A percentile compares a stretch with the other conserved stretches of the same genome.
Evolutionary conservation across 106 monocot species (phyloP).

Genomic region (Alisma plantagoaquatica): DNA sequence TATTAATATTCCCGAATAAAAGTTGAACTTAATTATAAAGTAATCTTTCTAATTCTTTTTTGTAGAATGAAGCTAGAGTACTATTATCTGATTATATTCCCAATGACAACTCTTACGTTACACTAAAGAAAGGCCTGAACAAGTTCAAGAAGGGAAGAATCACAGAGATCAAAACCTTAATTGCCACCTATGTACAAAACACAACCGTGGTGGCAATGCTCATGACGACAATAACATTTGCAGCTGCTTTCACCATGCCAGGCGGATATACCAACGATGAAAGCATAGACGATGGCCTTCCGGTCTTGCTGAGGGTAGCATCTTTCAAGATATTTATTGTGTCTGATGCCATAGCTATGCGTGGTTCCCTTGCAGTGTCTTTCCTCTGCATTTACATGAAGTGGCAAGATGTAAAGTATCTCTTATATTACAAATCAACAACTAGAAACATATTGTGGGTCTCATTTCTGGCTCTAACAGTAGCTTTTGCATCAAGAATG

Average conservation of each 20-base stretch:
- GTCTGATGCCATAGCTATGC: constrained; percentile 19
- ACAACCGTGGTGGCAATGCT: constrained; percentile 10
- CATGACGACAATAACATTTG: constrained; percentile 24
- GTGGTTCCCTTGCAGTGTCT: constrained; percentile 10
- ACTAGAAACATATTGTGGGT: constrained; percentile 9
- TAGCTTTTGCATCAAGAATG: background rate
- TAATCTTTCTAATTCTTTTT: too few species aligned
- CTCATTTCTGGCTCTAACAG: background rate
- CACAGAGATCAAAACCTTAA: too few species aligned
- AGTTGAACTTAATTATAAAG: too few species aligned
- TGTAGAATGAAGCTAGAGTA: too few species aligned
- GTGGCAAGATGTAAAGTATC: constrained; percentile 4
- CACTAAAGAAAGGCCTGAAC: too few species aligned
- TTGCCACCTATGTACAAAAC: constrained; percentile 12
- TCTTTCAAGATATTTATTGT: constrained; percentile 12
- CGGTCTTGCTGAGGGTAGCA: constrained; percentile 1
- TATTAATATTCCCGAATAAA: too few species aligned
- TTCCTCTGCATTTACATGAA: constrained; percentile 5
- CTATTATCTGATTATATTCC: too few species aligned
- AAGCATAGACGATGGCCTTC: background rate
- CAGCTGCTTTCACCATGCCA: constrained; percentile 19
- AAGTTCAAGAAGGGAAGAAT: too few species aligned
- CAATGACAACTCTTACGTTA: too few species aligned
- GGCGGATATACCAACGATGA: constrained; percentile 4
- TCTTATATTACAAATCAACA: constrained; percentile 5